Percentiles rank a stretch among this genome's conserved stretches.
Evolutionary conservation across 768 basidiomycete genomes (phyloP).

Genomic region (Brasilioporus rufonigricans): DNA sequence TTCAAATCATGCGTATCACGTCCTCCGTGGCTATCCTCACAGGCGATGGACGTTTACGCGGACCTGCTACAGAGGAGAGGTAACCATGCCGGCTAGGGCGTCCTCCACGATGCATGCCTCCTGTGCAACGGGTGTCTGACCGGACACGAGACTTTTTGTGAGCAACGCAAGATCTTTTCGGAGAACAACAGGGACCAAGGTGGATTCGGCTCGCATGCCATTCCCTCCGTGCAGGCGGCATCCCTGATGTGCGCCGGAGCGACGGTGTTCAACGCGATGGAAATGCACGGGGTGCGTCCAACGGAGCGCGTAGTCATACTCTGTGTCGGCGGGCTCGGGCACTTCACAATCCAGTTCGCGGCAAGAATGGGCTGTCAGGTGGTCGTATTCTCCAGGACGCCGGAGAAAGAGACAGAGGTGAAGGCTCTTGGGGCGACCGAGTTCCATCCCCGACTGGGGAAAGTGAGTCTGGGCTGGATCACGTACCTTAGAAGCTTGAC

Average conservation of each 20-base stretch:
- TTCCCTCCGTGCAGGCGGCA: slow-evolving; percentile 22
- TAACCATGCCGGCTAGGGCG: neutral
- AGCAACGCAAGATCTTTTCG: slow-evolving; percentile 7
- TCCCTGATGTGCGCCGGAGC: slow-evolving; percentile 31
- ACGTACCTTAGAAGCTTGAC: too few relatives aligned
- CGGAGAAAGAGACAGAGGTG: slow-evolving; percentile 28
- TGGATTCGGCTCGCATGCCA: too few relatives aligned
- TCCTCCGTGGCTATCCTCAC: too few relatives aligned
- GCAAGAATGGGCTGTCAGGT: slow-evolving; percentile 31
- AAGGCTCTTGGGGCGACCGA: slow-evolving; percentile 25
- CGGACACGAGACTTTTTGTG: slow-evolving; percentile 21
- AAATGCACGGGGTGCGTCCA: too few relatives aligned
- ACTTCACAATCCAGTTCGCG: slow-evolving; percentile 29
- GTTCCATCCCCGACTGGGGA: slow-evolving; percentile 23
- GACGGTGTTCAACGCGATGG: too few relatives aligned
- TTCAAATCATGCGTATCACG: neutral
- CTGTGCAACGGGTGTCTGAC: slow-evolving; percentile 17
- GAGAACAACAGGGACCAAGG: slow-evolving; percentile 19
- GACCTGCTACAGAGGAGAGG: neutral
- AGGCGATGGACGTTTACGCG: too few relatives aligned
- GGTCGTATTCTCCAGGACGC: slow-evolving; percentile 27
- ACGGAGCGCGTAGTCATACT: slow-evolving; percentile 26
- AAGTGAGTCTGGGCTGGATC: slow-evolving; percentile 5
- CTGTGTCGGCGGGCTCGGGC: slow-evolving; percentile 30
- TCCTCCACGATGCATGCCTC: neutral